Evolutionary conservation across 768 basidiomycete genomes (phyloP), one percentile per base, ranked within the genome.

Genomic region (Infundibulicybe gibba): DNA sequence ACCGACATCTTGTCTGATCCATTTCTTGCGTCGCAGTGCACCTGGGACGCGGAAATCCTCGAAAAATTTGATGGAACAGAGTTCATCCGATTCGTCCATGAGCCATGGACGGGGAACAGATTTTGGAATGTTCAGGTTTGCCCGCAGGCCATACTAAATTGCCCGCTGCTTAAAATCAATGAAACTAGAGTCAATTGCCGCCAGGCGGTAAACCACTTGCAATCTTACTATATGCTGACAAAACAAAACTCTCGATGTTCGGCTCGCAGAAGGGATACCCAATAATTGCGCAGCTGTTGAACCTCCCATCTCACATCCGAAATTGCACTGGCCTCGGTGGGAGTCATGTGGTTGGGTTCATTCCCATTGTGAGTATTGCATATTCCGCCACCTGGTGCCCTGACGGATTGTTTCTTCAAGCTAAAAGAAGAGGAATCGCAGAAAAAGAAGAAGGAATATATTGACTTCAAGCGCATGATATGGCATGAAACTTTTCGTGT

Each of bases 201-300:
- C 2, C 13, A 39, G 6, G 52, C 41, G 48, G 60, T 47, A 39
- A 63, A 64, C 62, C 63, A 0, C 44, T 67, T 49, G 54, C 9
- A n/a, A 55, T 66, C 19, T 63, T 69, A 15, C 12, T 73, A 0
- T 72, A 68, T 59, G 63, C 70, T 5, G 68, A 74, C 48, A 68
- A 74, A 49, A 61, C 65, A 5, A 57, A 61, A 17, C 44, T 72
- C 1, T 70, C 66, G 1, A 58, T 62, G 1, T 70, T 70, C 57
- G 65, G 69, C 0, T 59, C 54, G 6, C 48, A 48, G 20, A 66
- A 65, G 48, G 69, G 61, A 0, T 67, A 73, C 47, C 71, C 66
- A 0, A 58, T 71, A n/a, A 51, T 70, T 32, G 65, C 59, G 0
- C 44, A 60, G 8, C 45, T 57, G 31, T 59, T 56, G 0, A 70